Percentiles rank a stretch among this genome's conserved stretches.
phyloP scores from a whole-genome alignment of 805 yeast species.

The Barnettozyma sucrosica region DNA sequence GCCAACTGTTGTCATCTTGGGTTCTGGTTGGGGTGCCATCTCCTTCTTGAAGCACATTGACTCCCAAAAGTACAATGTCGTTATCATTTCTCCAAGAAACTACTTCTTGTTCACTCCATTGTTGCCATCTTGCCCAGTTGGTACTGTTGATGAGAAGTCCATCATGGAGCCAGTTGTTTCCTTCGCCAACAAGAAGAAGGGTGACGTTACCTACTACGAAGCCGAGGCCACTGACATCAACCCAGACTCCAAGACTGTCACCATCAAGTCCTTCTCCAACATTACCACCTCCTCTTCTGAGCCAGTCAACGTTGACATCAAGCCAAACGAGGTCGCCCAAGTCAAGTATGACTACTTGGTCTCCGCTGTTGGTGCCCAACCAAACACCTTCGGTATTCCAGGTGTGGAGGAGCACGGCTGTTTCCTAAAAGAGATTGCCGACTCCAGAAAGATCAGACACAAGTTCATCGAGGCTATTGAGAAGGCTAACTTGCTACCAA shows the following conservation, averaged over 20 bases:
- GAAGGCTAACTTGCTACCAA: conserved; percentile 77
- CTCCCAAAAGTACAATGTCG: conserved; percentile 81
- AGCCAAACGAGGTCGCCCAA: conserved; percentile 37
- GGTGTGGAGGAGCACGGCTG: conserved; percentile 88
- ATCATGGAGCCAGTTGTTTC: conserved; percentile 91
- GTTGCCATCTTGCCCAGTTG: conserved; percentile 91
- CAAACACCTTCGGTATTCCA: conserved; percentile 90
- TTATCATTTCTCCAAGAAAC: conserved; percentile 89
- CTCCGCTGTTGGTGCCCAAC: conserved; percentile 92
- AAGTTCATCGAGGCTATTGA: conserved; percentile 84
- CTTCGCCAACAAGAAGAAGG: conserved; percentile 71
- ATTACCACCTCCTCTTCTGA: conserved; percentile 5
- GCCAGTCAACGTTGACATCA: conserved; percentile 10
- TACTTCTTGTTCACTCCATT: conserved; percentile 95
- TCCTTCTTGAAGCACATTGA: conserved; percentile 80
- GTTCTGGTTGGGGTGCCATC: conserved; percentile 95
- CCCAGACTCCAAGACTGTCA: conserved; percentile 58
- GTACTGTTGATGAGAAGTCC: conserved; percentile 84
- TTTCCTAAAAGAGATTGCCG: conserved; percentile 85
- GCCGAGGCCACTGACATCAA: conserved; percentile 87
- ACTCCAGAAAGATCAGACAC: conserved; percentile 77
- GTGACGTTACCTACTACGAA: conserved; percentile 78
- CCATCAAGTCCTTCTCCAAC: conserved; percentile 43
- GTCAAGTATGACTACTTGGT: conserved; percentile 76
- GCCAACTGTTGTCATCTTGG: conserved; percentile 57